These are phyloP conservation scores for Solanum bulbocastanum DNA, from an alignment of 257 asterid species.

Conservation along the genomic window DNA sequence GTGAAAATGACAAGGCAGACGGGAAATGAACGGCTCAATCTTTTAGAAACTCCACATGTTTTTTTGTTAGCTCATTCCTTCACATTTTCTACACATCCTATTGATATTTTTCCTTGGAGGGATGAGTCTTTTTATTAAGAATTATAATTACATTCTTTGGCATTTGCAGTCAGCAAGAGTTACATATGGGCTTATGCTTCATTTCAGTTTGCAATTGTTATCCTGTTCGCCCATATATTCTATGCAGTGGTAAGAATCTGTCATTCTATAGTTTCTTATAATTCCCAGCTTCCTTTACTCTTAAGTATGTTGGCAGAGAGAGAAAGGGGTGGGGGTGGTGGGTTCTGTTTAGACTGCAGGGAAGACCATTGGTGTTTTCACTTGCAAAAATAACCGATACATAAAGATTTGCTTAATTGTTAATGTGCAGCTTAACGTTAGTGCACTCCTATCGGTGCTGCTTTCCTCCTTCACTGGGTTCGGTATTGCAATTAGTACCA, in stretches of 20 bases:
- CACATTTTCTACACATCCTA: background rate
- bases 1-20: background rate
- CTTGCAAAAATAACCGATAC: background rate
- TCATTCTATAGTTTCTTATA: background rate
- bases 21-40: background rate
- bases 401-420: background rate
- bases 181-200: conserved; percentile 98
- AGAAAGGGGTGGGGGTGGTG: background rate
- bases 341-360: background rate
- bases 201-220: conserved; percentile 91
- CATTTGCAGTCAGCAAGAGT: conserved; percentile 75
- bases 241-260: conserved; percentile 60
- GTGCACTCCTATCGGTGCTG: conserved; percentile 65
- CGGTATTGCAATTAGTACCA: conserved; percentile 87
- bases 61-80: background rate
- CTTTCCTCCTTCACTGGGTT: conserved; percentile 97
- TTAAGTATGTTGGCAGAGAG: background rate
- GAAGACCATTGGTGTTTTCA: background rate
- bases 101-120: background rate
- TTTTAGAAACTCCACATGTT: background rate
- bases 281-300: background rate
- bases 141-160: background rate
- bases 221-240: conserved; percentile 87
- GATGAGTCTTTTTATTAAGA: background rate
- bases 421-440: conserved; percentile 65